phyloP scores from a whole-genome alignment of 2,329 filamentous ascomycete species.

The Arthrobotrys sinensis region DNA sequence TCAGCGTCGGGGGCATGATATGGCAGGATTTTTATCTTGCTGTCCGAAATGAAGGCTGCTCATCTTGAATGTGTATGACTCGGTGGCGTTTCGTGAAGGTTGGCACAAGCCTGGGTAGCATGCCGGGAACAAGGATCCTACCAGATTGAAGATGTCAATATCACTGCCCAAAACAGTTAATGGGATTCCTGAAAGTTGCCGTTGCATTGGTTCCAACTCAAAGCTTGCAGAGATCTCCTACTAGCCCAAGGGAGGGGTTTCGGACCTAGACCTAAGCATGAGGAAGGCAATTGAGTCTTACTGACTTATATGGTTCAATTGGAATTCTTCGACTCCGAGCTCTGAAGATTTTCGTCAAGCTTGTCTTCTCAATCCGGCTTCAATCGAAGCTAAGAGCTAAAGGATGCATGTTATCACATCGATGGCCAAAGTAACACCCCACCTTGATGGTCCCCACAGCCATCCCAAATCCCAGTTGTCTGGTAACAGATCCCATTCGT shows the following conservation, averaged over 20 bases:
- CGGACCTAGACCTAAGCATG: too few relatives aligned
- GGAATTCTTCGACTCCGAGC: too few relatives aligned
- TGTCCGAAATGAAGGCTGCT: too few relatives aligned
- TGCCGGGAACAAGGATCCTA: slow-evolving; percentile 10
- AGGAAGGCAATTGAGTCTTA: slow-evolving; percentile 7
- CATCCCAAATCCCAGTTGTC: slow-evolving; percentile 20
- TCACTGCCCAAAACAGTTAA: slow-evolving; percentile 51
- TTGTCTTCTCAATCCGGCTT: background rate
- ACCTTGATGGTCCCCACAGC: background rate
- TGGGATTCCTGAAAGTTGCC: slow-evolving; percentile 24
- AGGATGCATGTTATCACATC: background rate
- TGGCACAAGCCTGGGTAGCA: background rate
- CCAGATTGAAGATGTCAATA: slow-evolving; percentile 45
- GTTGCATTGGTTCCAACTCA: too few relatives aligned
- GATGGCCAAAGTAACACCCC: slow-evolving; percentile 29
- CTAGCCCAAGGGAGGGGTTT: background rate
- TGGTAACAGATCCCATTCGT: slow-evolving; percentile 54
- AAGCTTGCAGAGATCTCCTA: too few relatives aligned
- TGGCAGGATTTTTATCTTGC: background rate
- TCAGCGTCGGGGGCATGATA: slow-evolving; percentile 8
- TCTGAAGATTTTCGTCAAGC: too few relatives aligned
- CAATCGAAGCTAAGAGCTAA: background rate
- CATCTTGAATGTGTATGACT: too few relatives aligned
- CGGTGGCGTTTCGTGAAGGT: slow-evolving; percentile 27
- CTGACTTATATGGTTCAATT: background rate